These are phyloP conservation scores for Cerioporus squamosus DNA, from an alignment of 1,284 basidiomycete genomes.

Conservation along the genomic window DNA sequence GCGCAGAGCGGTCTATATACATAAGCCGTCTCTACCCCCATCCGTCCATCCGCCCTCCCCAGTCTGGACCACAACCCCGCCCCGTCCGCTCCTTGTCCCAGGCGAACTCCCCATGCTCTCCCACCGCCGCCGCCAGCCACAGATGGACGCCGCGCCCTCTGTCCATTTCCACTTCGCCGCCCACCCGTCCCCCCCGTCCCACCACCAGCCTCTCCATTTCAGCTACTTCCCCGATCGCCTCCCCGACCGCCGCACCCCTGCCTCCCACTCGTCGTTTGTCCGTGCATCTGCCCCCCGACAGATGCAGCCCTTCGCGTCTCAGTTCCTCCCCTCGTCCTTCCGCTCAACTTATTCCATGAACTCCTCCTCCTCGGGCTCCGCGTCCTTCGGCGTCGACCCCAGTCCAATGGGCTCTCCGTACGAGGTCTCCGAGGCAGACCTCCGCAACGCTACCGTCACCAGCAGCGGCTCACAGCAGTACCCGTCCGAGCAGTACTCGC, in stretches of 20 bases:
- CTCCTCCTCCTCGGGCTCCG: constrained; percentile 21
- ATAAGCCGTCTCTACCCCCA: constrained; percentile 21
- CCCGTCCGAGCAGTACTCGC: constrained; percentile 16
- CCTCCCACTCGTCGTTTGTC: constrained; percentile 29
- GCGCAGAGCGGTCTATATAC: constrained; percentile 19
- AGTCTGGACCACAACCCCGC: constrained; percentile 18
- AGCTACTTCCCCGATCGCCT: constrained; percentile 19
- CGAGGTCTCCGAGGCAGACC: constrained; percentile 18
- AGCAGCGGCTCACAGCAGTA: constrained; percentile 14
- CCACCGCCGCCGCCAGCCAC: constrained; percentile 16
- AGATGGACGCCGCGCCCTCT: constrained; percentile 23
- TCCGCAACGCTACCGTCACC: constrained; percentile 6
- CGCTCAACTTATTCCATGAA: constrained; percentile 17
- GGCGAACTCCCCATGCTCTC: constrained; percentile 8
- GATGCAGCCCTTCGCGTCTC: constrained; percentile 16
- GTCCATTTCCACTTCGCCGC: constrained; percentile 23
- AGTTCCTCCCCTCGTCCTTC: constrained; percentile 16
- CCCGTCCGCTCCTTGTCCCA: constrained; percentile 21
- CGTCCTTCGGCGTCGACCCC: constrained; percentile 15
- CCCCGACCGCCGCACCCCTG: constrained; percentile 23
- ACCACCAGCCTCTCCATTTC: constrained; percentile 23
- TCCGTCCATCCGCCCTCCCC: constrained; percentile 19
- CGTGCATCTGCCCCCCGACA: constrained; percentile 30
- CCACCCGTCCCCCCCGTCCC: constrained; percentile 12
- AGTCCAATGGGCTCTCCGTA: constrained; percentile 23